These are phyloP conservation scores for Corynascus novoguineensis DNA, from an alignment of 495 filamentous ascomycete genomes.

Conservation along the genomic window DNA sequence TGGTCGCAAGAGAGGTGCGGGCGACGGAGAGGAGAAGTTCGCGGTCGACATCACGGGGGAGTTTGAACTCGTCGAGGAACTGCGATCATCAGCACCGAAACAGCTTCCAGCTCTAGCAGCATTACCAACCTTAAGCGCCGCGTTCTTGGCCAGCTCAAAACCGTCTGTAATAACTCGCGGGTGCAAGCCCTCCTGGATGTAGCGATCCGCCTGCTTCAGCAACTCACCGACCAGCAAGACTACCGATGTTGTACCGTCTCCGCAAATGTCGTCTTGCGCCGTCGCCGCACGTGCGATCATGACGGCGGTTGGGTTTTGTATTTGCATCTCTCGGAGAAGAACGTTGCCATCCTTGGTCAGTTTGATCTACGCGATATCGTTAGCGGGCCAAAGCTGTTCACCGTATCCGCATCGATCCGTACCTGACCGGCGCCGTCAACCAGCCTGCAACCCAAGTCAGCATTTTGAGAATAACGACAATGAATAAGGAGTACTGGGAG, in stretches of 20 bases:
- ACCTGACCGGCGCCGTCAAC: conserved; percentile 92
- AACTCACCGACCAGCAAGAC: conserved; percentile 94
- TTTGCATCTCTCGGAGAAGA: conserved; percentile 91
- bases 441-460: conserved; percentile 55
- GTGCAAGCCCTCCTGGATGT: conserved; percentile 91
- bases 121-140: conserved; percentile 66
- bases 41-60: conserved; percentile 77
- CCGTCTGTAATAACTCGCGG: conserved; percentile 96
- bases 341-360: conserved; percentile 98
- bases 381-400: conserved; percentile 17
- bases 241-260: conserved; percentile 95
- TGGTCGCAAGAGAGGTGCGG: conserved; percentile 89
- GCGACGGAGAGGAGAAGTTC: conserved; percentile 93
- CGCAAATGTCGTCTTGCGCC: conserved; percentile 96
- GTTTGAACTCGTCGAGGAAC: conserved; percentile 94
- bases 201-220: conserved; percentile 92
- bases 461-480: conserved; percentile 10
- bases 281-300: conserved; percentile 99
- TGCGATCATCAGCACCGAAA: conserved; percentile 39
- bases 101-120: neutral
- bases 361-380: conserved; percentile 65
- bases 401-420: conserved; percentile 35
- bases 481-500: neutral
- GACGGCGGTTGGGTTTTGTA: conserved; percentile 87
- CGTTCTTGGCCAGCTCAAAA: conserved; percentile 92